phyloP scores from a whole-genome alignment of 208 protist genomes.

The Blechomonas ayalai region DNA sequence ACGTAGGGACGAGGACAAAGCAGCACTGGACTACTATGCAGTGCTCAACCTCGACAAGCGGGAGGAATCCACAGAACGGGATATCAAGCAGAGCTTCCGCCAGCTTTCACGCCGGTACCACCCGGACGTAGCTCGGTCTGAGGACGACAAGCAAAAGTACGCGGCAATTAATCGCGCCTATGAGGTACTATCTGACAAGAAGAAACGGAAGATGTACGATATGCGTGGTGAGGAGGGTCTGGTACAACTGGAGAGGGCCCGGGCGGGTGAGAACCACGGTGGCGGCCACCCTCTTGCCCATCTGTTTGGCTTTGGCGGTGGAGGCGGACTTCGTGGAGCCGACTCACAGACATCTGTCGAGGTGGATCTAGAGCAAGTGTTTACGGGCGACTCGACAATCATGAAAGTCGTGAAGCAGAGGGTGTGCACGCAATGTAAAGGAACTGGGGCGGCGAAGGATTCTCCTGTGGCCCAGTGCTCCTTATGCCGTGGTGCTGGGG shows the following conservation, averaged over 20 bases:
- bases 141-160: constrained; percentile 60
- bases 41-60: constrained; percentile 47
- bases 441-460: constrained; percentile 27
- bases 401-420: constrained; percentile 86
- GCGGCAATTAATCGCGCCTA: constrained; percentile 78
- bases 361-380: constrained; percentile 89
- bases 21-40: constrained; percentile 83
- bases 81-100: constrained; percentile 78
- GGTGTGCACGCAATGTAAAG: constrained; percentile 70
- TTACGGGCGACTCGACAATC: constrained; percentile 76
- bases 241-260: constrained; percentile 48
- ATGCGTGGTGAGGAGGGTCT: constrained; percentile 84
- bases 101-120: constrained; percentile 70
- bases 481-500: constrained; percentile 50
- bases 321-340: constrained; percentile 55
- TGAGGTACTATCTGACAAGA: constrained; percentile 85
- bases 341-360: constrained; percentile 65
- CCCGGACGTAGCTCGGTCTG: constrained; percentile 65
- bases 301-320: constrained; percentile 38
- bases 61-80: constrained; percentile 57
- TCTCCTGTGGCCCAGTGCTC: constrained; percentile 27
- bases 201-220: constrained; percentile 90
- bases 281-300: constrained; percentile 35
- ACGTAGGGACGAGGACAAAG: too few relatives aligned
- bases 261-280: constrained; percentile 16